These are phyloP conservation scores for Jaltomata sinuosa DNA, from an alignment of 257 asterid species.

Conservation along the genomic window DNA sequence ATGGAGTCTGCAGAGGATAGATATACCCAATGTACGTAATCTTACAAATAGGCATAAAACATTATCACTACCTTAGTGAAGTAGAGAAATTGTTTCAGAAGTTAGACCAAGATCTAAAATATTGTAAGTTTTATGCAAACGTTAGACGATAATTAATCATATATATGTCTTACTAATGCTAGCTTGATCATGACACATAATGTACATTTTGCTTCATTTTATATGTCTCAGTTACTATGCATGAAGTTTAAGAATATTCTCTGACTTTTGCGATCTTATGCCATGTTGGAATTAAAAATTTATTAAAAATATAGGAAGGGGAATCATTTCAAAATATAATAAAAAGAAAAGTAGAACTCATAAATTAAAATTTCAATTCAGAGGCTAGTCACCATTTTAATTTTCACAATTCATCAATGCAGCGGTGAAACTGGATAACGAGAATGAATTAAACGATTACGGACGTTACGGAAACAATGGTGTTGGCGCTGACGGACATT, in stretches of 20 bases:
- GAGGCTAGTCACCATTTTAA: background rate
- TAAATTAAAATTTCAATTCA: background rate
- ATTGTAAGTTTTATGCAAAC: background rate
- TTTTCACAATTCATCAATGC: background rate
- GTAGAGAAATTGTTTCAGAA: too few species aligned
- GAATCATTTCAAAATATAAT: background rate
- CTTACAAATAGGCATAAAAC: too few species aligned
- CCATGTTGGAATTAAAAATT: background rate
- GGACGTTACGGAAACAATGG: too few species aligned
- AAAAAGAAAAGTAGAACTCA: background rate
- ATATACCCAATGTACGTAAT: too few species aligned
- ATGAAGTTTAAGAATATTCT: background rate
- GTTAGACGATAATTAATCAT: too few species aligned
- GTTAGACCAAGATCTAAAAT: too few species aligned
- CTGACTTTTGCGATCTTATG: background rate
- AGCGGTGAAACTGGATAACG: background rate
- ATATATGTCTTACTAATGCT: too few species aligned
- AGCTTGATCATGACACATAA: background rate
- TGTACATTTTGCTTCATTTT: background rate
- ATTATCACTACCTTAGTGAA: too few species aligned
- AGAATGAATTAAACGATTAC: background rate
- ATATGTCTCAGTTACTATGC: background rate
- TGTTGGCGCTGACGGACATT: too few species aligned
- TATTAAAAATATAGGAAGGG: background rate
- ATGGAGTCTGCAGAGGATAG: too few species aligned